Evolutionary conservation across 2,329 filamentous ascomycete genomes (phyloP), one percentile per base, ranked within the genome.

Genomic region (Stachybotrys chartarum): DNA sequence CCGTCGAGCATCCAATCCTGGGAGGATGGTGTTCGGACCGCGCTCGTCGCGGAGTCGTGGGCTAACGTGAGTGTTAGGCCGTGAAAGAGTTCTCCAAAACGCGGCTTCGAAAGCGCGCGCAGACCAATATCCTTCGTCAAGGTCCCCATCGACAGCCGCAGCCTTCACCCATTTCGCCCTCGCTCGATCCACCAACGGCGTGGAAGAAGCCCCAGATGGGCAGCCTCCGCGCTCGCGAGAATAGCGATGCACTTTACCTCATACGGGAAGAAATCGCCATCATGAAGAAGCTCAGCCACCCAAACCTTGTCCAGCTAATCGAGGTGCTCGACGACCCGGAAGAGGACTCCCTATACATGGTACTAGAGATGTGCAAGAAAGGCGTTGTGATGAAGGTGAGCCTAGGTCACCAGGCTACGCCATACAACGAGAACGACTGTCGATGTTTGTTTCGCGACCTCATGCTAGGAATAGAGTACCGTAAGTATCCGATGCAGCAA

Each of bases 331-430:
- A 97, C 68, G 94, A 97, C 67, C 93, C 94, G 0, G 87, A 93
- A 51, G 91, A 97, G 67, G 94, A 99, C 70, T 96, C 92, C 3
- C 75, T 99, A 12, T 99, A 97, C 74, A 97, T 99, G 90, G 94
- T 99, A 24, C 81, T 99, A 70, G 94, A 99, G 70, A 96, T 97
- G 90, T 99, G 94, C 76, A 94, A 96, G 67, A 97, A 97, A 70
- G 94, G 94, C 1, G 93, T 97, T 24, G 84, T 97, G 53, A 97
- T 97, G 92, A 93, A 92, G 66, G 90, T 99, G 55, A 91, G 90
- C 3, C 75, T 97, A n/a, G 88, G 89, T 57, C 87, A 96, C 64
- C 78, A 81, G 56, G 89, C 91, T 17, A 84, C 88, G 58, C 92
- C 94, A 0, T 97, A 97, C 69, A 79, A 84, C 31, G 83, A 88